These are phyloP conservation scores for Saitoella complicata DNA, from an alignment of 805 yeast genomes.

Conservation along the genomic window DNA sequence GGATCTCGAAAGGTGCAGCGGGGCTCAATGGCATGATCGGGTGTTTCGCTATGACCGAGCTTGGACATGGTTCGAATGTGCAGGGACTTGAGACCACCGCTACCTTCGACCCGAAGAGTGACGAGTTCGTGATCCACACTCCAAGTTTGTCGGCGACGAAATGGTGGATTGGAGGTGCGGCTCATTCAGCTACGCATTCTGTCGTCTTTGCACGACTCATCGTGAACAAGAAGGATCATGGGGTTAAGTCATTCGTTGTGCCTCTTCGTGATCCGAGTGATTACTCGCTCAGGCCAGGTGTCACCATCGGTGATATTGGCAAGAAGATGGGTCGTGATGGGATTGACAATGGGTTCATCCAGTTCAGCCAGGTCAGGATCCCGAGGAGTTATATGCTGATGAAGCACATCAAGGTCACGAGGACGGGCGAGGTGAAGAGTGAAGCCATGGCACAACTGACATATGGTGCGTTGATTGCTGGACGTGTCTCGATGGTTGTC, in stretches of 20 bases:
- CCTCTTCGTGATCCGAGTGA: conserved; percentile 59
- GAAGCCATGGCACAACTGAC: conserved; percentile 83
- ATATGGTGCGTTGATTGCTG: conserved; percentile 73
- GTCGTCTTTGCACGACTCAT: conserved; percentile 73
- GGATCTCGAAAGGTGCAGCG: conserved; percentile 42
- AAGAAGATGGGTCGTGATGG: conserved; percentile 94
- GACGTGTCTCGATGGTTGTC: conserved; percentile 77
- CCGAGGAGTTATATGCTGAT: conserved; percentile 74
- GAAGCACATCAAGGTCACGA: conserved; percentile 56
- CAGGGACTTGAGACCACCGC: conserved; percentile 92
- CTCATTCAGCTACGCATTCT: conserved; percentile 80
- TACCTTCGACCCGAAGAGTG: conserved; percentile 45
- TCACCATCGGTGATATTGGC: conserved; percentile 82
- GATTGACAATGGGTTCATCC: conserved; percentile 94
- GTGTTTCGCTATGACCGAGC: conserved; percentile 85
- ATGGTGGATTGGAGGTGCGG: conserved; percentile 99
- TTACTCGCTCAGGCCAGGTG: conserved; percentile 62
- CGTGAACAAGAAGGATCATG: conserved; percentile 71
- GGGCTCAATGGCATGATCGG: conserved; percentile 37
- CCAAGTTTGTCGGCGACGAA: conserved; percentile 88
- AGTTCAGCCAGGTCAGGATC: conserved; percentile 64
- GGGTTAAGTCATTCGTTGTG: conserved; percentile 83
- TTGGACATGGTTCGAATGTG: conserved; percentile 88
- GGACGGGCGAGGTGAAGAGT: conserved; percentile 52
- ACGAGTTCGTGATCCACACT: conserved; percentile 62